Base-by-base conservation (phyloP, 352 stramenopile genomes). In the Phytophthora macrochlamydospora region DNA sequence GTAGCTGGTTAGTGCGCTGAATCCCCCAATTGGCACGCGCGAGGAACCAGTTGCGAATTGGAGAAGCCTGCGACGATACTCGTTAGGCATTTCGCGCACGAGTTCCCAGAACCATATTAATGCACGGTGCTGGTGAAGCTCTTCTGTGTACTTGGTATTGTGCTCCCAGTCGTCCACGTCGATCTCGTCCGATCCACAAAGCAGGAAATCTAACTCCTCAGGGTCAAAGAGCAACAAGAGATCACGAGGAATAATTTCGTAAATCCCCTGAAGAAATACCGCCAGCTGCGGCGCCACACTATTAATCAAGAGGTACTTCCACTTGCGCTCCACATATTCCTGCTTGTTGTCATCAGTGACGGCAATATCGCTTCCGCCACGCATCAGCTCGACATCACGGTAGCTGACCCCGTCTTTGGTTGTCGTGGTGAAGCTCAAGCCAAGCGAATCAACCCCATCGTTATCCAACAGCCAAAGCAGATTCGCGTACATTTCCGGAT, bases 191-290 rank as follows among this genome's bases (percentile, higher is more conserved):
- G 98, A 78, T 18, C 95, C 96, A 55, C 94, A 98, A 56, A 99
- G 86, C 2, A 99, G 52, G 38, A 98, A 81, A 65, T 98, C 95
- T 2, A 99, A 77, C 72, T 99, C 95, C 67, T 98, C 93, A 32
- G 96, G 96, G 60, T 99, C 96, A 73, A 99, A 98, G 4, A 98
- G 71, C 18, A 95, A 89, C 9, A 98, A 71, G 7, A 98, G 67
- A 4, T 95, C 77, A 43, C 93, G 79, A 2, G 97, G 97, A 50
- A 99, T 82, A 12, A 99, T 88, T 56, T 98, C 92, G 69, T 98
- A 98, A 62, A 99, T 90, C 13, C 97, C 96, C 48, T 87, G 88
- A 1, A 98, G 58, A 46, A 99, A 91, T 4, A 71, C 67, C 40
- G 74, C 67, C 1, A 97, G 69, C 63, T 97, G 90, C 3, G 56